A percentile compares a stretch with the other conserved stretches of the same genome.
Conservation (phyloP, 2,329 filamentous ascomycete species). For the Aspergillus terreus region DNA sequence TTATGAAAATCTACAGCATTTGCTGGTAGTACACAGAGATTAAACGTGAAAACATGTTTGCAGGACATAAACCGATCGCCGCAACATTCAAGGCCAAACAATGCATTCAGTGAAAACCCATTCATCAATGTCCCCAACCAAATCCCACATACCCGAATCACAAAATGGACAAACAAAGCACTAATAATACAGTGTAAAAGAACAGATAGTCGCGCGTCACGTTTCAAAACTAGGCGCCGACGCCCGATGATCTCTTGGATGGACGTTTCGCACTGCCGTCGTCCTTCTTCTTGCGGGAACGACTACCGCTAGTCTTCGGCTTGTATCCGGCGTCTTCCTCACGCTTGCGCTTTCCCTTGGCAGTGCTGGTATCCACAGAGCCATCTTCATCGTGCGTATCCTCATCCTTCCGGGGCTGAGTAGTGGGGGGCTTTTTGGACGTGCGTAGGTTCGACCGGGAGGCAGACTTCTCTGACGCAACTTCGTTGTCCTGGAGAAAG, state of each 20-base stretch:
- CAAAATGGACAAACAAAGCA: background rate
- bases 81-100: too few species aligned
- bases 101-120: too few species aligned
- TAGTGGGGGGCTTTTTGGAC: constrained; percentile 38
- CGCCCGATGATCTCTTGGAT: constrained; percentile 29
- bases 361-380: constrained; percentile 33
- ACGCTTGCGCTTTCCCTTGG: constrained; percentile 45
- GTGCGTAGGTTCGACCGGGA: constrained; percentile 38
- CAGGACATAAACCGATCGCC: too few species aligned
- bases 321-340: constrained; percentile 47
- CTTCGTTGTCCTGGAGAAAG: constrained; percentile 73
- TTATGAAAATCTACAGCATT: too few species aligned
- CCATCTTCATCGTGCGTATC: constrained; percentile 44
- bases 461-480: constrained; percentile 39
- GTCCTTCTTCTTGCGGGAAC: constrained; percentile 40
- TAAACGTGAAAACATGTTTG: too few species aligned
- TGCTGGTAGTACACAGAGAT: too few species aligned
- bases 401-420: constrained; percentile 37
- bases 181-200: constrained; percentile 13
- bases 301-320: constrained; percentile 43
- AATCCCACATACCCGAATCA: too few species aligned
- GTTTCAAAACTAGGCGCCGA: constrained; percentile 13
- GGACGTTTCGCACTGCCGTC: constrained; percentile 31
- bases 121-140: too few species aligned
- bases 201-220: background rate